A percentile compares a stretch with the other conserved stretches of the same genome.
These are phyloP conservation scores for Eucalyptus erythrocorys DNA, from an alignment of 345 rosid genomes.

Conservation along the genomic window DNA sequence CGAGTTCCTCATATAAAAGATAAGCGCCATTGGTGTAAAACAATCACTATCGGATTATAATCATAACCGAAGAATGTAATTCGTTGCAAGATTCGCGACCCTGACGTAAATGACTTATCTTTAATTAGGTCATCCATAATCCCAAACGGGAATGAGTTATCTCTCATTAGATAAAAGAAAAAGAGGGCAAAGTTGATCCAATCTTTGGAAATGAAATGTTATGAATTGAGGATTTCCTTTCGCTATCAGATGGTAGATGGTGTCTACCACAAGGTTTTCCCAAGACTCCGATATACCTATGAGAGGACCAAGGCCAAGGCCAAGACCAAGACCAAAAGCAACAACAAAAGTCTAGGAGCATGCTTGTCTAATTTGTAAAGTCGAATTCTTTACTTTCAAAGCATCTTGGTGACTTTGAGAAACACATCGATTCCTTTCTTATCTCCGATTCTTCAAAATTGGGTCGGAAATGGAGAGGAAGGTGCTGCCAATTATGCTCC, in stretches of 20 bases:
- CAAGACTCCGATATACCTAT: background rate
- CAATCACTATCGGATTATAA: background rate
- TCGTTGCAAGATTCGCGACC: accelerated
- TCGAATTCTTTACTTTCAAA: background rate
- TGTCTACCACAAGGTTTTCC: background rate
- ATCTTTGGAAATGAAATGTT: background rate
- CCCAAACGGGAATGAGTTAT: background rate
- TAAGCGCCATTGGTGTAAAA: background rate
- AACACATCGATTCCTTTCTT: background rate
- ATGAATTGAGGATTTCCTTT: background rate
- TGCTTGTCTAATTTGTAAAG: background rate
- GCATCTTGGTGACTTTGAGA: background rate
- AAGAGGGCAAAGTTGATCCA: background rate
- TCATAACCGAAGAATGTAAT: background rate
- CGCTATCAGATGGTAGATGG: background rate
- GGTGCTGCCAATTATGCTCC: background rate
- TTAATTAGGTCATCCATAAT: background rate
- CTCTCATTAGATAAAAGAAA: background rate
- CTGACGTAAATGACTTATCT: background rate
- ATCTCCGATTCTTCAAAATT: background rate
- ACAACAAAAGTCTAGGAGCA: background rate
- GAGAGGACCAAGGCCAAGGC: background rate
- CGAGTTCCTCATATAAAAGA: background rate
- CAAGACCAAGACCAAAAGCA: background rate
- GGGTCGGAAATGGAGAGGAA: background rate